A percentile compares a stretch with the other conserved stretches of the same genome.
phyloP scores from a whole-genome alignment of 768 basidiomycete genomes.

The Lenzites betulinus region DNA sequence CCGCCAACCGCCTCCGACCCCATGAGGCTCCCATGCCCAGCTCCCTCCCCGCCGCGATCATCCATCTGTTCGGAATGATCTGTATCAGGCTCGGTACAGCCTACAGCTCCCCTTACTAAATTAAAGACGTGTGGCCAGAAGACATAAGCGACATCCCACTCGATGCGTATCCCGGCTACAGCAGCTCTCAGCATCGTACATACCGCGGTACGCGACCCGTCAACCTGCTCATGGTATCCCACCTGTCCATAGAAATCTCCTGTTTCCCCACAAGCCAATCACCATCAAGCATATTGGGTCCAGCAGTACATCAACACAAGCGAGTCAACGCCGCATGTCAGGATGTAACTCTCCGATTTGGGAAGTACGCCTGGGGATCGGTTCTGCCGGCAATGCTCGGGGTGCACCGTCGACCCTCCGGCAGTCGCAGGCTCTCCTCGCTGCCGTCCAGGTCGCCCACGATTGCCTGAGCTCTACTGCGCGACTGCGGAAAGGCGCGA shows the following conservation, averaged over 20 bases:
- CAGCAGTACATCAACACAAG: conserved; percentile 6
- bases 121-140: neutral
- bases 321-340: conserved; percentile 16
- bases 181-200: neutral
- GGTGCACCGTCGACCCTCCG: neutral
- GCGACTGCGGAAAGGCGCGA: neutral
- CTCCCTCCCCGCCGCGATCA: conserved; percentile 14
- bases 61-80: conserved; percentile 18
- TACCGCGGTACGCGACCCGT: neutral
- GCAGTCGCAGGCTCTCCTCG: neutral
- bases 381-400: too few species aligned
- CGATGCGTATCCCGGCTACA: neutral
- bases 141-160: neutral
- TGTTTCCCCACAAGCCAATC: neutral
- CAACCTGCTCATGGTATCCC: neutral
- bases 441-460: neutral
- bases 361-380: too few species aligned
- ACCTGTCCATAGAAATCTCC: too few species aligned
- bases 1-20: conserved; percentile 14
- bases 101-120: conserved; percentile 8
- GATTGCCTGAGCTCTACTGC: neutral
- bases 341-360: conserved; percentile 4
- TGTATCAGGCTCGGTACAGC: conserved; percentile 21
- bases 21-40: conserved; percentile 21
- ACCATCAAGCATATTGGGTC: neutral